Evolutionary conservation across 2,329 filamentous ascomycete species (phyloP).

Genomic region (Verticillium isaacii): DNA sequence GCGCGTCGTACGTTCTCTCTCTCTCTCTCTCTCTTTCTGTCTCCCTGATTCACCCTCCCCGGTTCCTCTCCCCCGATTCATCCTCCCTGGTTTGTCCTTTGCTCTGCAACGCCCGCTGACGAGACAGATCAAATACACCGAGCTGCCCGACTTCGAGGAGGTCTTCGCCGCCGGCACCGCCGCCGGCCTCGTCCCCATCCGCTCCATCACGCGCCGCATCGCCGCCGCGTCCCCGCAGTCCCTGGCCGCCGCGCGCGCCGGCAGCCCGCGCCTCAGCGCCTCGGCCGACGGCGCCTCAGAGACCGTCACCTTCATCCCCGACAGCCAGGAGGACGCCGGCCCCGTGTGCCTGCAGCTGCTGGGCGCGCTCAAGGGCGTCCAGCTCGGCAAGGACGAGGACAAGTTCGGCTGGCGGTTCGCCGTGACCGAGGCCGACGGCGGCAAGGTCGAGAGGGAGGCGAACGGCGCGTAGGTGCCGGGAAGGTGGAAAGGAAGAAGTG

Average conservation of each 20-base stretch:
- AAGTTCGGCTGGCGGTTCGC: conserved; percentile 65
- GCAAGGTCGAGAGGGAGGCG: conserved; percentile 28
- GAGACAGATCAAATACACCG: conserved; percentile 57
- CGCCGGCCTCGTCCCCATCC: conserved; percentile 85
- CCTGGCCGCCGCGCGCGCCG: conserved; percentile 27
- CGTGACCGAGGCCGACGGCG: conserved; percentile 40
- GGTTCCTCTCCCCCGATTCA: background rate
- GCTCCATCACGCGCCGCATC: conserved; percentile 72
- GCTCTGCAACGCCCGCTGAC: background rate
- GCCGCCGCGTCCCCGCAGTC: conserved; percentile 32
- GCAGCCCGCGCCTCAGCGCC: conserved; percentile 32
- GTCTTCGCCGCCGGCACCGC: conserved; percentile 91
- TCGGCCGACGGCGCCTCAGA: conserved; percentile 35
- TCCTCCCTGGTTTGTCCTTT: background rate
- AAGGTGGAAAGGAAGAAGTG: background rate
- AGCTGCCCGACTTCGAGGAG: conserved; percentile 56
- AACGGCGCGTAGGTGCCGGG: background rate
- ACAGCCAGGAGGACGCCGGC: conserved; percentile 62
- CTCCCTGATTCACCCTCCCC: background rate
- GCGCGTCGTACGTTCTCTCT: conserved; percentile 48
- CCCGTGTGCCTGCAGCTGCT: conserved; percentile 69
- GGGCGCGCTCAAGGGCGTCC: conserved; percentile 75
- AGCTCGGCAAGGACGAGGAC: conserved; percentile 75
- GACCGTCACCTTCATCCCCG: conserved; percentile 51
- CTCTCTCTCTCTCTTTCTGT: conserved; percentile 1